A percentile compares a stretch with the other conserved stretches of the same genome.
These are phyloP conservation scores for Citrullus amarus DNA, from an alignment of 306 rosid genomes.

Conservation along the genomic window DNA sequence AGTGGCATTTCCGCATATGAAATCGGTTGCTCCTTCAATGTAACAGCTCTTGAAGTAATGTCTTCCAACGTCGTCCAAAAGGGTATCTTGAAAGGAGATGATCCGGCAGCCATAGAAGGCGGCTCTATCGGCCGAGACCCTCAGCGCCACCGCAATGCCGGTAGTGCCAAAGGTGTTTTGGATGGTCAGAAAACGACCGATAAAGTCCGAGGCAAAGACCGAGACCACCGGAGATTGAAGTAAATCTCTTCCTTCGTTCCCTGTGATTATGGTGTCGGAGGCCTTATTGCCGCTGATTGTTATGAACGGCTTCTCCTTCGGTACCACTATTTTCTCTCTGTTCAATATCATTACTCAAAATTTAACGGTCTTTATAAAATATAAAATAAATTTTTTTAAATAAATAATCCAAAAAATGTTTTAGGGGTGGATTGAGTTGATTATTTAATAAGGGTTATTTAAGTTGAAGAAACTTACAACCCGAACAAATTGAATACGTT, in stretches of 20 bases:
- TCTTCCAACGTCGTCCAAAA: conserved; percentile 7
- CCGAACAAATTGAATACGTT: no score
- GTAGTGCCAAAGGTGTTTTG: conserved; percentile 12
- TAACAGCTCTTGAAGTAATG: conserved; percentile 23
- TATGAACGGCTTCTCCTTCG: conserved; percentile 18
- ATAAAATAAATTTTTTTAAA: no score
- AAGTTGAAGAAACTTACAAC: no score
- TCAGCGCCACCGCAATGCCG: conserved; percentile 14
- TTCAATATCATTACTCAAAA: background rate
- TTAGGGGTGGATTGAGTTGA: no score
- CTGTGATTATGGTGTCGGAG: conserved; percentile 8
- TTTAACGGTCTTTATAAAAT: no score
- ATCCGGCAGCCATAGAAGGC: conserved; percentile 19
- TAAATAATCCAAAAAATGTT: no score
- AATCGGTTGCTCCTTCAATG: conserved; percentile 26
- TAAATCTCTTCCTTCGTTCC: conserved; percentile 6
- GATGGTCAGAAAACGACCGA: conserved; percentile 12
- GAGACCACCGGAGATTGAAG: conserved; percentile 2
- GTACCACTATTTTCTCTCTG: conserved; percentile 14
- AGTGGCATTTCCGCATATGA: conserved; percentile 15
- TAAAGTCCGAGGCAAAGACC: conserved; percentile 11
- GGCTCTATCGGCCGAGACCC: conserved; percentile 17
- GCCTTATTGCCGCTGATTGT: conserved; percentile 17
- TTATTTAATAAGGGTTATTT: no score
- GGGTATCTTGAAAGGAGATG: conserved; percentile 14